A percentile compares a stretch with the other conserved stretches of the same genome.
These are phyloP conservation scores for Saccharum officinarum DNA, from an alignment of 176 grass and related monocot species.

Conservation along the genomic window DNA sequence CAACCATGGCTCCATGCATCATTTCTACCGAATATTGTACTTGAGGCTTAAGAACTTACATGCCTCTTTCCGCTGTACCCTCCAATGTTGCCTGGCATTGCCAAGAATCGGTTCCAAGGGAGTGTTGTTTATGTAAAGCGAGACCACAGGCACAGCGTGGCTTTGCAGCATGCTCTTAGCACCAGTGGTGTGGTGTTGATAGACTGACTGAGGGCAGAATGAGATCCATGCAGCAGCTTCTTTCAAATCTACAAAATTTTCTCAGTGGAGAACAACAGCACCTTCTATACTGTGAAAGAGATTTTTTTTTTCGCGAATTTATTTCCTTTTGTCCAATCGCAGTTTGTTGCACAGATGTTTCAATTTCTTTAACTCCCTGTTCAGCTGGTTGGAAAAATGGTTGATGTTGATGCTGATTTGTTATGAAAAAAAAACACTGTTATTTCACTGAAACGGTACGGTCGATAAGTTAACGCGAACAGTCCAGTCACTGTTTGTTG, in stretches of 20 bases:
- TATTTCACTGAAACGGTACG: too few relatives aligned
- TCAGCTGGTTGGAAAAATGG: too few relatives aligned
- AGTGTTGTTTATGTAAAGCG: conserved; percentile 36
- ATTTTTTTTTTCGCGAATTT: background rate
- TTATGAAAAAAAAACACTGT: too few relatives aligned
- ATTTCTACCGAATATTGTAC: background rate
- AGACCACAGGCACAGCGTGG: conserved; percentile 36
- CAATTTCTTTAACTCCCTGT: background rate
- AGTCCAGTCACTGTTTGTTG: background rate
- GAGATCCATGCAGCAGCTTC: conserved; percentile 20
- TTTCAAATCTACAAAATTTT: conserved; percentile 26
- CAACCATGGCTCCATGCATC: background rate
- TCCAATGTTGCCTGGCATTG: conserved; percentile 12
- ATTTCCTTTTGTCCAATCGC: background rate
- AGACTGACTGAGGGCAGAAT: conserved; percentile 28
- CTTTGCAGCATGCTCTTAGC: conserved; percentile 50
- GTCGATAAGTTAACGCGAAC: too few relatives aligned
- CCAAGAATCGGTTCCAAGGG: conserved; percentile 40
- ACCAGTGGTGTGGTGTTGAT: conserved; percentile 38
- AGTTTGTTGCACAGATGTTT: background rate
- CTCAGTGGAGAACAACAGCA: background rate
- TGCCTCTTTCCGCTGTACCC: background rate
- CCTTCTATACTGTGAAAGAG: background rate
- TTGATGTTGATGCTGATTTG: too few relatives aligned
- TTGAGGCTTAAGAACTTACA: background rate